Evolutionary conservation across 2,329 filamentous ascomycete genomes (phyloP), one percentile per base, ranked within the genome.

Genomic region (Dothiorella sarmentorum): DNA sequence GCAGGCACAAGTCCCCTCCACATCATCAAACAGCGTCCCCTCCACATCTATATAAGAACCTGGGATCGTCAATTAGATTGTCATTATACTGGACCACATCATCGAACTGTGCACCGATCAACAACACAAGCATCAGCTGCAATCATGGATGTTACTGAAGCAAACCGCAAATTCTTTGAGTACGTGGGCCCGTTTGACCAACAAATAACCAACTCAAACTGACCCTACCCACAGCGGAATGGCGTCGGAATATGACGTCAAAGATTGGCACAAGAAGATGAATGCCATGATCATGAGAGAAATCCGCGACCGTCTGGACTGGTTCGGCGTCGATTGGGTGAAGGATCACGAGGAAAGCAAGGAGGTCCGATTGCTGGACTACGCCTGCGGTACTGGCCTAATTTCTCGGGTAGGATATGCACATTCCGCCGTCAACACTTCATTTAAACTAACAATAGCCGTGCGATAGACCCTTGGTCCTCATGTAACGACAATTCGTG

Each of bases 381-480:
- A 91, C 71, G 89, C 89, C 15, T 91, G 88, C 67, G 89, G 89
- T 7, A 86, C 86, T 5, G 87, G 87, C 2, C 72, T 83, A 57
- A 77, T 89, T 62, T 87, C 86, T 11, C 79, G 81, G 70, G 86
- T 88, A 68, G 64, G 79, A 56, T 42, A 18, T 38, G 27, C 43
- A 33, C 7, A 38, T 17, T 18, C n/a, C 52, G n/a, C 35, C 13
- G 20, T 29, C 45, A 49, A 15, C n/a, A 56, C 42, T 7, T 15
- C 42, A 56, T 6, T 35, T 29, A 45, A 60, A 11, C 49, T 53
- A 40, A 53, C 35, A 18, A 17, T n/a, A 9, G 9, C 11, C 17
- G 7, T 22, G n/a, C 9, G 20, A 43, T 52, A 86, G 82, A 78
- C 83, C 13, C 77, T 89, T 13, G 82, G 80, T 1, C 83, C 85